phyloP scores from a whole-genome alignment of 176 grass and related monocot genomes.

The Musa schizocarpa region DNA sequence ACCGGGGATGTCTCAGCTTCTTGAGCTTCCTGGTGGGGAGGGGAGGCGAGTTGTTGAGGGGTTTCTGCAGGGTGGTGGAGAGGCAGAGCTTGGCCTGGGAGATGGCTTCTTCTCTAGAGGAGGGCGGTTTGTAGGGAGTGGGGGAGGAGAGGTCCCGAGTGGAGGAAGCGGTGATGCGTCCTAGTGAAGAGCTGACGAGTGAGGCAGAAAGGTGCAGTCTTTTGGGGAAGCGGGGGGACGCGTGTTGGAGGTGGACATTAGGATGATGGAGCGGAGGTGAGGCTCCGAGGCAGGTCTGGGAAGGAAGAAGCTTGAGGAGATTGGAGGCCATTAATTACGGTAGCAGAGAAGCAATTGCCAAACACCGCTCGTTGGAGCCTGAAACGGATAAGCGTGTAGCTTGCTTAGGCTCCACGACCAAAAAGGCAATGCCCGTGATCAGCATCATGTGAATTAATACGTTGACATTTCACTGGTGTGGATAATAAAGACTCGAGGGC shows the following conservation, averaged over 20 bases:
- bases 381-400: no score
- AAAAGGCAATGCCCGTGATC: no score
- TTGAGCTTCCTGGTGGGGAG: constrained; percentile 48
- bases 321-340: neutral
- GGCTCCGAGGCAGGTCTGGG: neutral
- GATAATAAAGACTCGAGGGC: no score
- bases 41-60: constrained; percentile 40
- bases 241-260: neutral
- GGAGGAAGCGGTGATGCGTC: neutral
- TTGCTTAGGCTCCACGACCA: no score
- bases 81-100: constrained; percentile 62
- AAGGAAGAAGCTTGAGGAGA: neutral
- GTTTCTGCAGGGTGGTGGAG: constrained; percentile 45
- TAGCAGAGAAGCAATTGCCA: no score
- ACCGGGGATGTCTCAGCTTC: constrained; percentile 50
- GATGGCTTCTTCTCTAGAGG: constrained; percentile 69
- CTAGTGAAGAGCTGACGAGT: neutral
- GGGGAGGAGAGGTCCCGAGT: neutral
- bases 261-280: neutral
- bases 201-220: neutral
- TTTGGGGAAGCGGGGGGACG: neutral
- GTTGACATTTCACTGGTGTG: no score
- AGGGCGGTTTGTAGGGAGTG: constrained; percentile 27
- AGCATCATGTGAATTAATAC: no score
- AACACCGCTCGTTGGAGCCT: no score